phyloP scores from a whole-genome alignment of 139 green algal genomes.

The Edaphochlamys debaryana region DNA sequence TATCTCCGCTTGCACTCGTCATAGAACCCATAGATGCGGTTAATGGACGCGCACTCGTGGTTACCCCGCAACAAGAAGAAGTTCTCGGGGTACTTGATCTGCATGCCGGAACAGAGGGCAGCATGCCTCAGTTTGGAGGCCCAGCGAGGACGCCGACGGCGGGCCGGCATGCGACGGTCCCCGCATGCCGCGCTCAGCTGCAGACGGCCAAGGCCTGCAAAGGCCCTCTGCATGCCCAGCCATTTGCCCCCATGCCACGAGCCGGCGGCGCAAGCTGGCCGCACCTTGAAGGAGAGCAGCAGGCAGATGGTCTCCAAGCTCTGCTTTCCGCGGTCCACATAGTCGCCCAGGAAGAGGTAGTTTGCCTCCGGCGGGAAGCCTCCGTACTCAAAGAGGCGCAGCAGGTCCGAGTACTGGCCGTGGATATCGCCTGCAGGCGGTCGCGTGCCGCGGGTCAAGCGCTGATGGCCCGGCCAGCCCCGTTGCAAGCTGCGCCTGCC shows the following conservation, averaged over 20 bases:
- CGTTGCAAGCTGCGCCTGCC: no score
- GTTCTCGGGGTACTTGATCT: conserved; percentile 99
- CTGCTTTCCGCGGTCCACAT: conserved; percentile 99
- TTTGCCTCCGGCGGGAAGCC: conserved; percentile 99
- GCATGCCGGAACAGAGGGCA: conserved; percentile 33
- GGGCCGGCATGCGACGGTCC: no score
- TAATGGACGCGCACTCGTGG: conserved; percentile 93
- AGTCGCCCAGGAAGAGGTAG: conserved; percentile 99
- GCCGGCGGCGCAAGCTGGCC: no score
- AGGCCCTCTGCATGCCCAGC: no score
- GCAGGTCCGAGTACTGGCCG: conserved; percentile 97
- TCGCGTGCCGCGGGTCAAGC: not conserved
- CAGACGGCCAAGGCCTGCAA: no score
- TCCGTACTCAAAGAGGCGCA: conserved; percentile 99
- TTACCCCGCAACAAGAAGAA: conserved; percentile 99
- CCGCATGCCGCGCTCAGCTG: no score
- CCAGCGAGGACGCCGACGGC: no score
- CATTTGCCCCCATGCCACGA: no score
- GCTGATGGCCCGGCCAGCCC: conserved; percentile 17
- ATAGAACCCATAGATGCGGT: conserved; percentile 99
- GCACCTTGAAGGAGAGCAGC: conserved; percentile 97
- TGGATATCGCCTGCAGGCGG: conserved; percentile 93
- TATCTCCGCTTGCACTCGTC: conserved; percentile 99
- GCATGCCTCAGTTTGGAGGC: no score
- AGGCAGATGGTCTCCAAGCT: conserved; percentile 99